Evolutionary conservation across 164 flowering plant genomes (phyloP), one percentile per base, ranked within the genome.

Genomic region (Vitis rupestris): DNA sequence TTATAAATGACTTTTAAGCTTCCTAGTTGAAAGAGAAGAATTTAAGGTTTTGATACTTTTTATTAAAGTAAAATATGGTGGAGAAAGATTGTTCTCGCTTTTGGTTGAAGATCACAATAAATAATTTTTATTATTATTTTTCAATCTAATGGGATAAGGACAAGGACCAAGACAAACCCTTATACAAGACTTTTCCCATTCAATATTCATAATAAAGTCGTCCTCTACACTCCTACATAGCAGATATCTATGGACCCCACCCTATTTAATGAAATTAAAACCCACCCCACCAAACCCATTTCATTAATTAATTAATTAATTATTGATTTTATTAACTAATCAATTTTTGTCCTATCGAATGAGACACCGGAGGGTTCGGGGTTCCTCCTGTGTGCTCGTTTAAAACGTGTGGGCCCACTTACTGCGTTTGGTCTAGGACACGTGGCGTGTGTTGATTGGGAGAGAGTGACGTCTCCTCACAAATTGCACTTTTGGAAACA

Each of bases 401-500:
- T 19, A 50, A 74, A 70, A 61, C 65, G 75, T 19, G 78, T 75
- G 71, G 82, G 76, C 11, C 61, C 75, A 59, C 11, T 8, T 8
- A 0, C 9, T 4, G 29, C 58, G n/a, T 55, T 16, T 7, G 16
- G n/a, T 15, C 27, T 10, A 50, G 1, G 0, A 11, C 53, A 50
- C 66, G 57, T 75, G 79, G 72, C 50, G 4, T 1, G 2, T 30
- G 14, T 1, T 44, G 4, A 71, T 71, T 77, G 74, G 76, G 0
- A 2, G 61, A 55, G 14, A 27, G 59, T 59, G 64, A 61, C 73
- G 23, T 53, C 4, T 37, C 49, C 16, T 52, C 57, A 65, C 63
- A 31, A 55, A 61, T 64, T 49, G 44, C 77, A 64, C 70, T 77
- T 64, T 17, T 65, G 63, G 23, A 19, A 14, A 53, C n/a, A 57